Evolutionary conservation across 2,329 filamentous ascomycete species (phyloP), one percentile per base, ranked within the genome.

Genomic region (Phyllosticta capitalensis): DNA sequence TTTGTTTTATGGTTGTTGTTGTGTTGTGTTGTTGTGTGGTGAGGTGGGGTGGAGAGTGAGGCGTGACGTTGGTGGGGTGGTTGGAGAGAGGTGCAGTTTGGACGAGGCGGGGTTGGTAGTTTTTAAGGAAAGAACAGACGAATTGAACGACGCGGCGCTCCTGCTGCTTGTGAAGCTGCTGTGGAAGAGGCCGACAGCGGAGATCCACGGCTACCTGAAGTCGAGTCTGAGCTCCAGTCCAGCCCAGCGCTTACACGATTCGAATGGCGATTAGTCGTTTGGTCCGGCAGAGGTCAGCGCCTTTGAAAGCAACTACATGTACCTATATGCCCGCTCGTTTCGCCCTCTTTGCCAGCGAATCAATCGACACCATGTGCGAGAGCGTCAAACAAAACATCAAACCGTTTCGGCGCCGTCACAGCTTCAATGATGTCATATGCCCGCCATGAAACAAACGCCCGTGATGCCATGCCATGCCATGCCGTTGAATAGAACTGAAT

Each of bases 1-100:
- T 22, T 17, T 26, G 12, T n/a, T 21, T 28, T 9, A 7, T 12
- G n/a, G 33, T 26, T 21, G 17, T 52, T 54, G 45, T 45, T 30
- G 56, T n/a, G 24, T n/a, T n/a, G n/a, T n/a, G 28, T 21, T 21
- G 52, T 51, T 19, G 53, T 38, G 14, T 28, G 52, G n/a, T 24
- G 24, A 28, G 26, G 24, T 38, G 49, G 28, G 30, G 12, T 38
- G 9, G 28, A 14, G 30, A 14, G 30, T 14, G 53, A 52, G 49
- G 58, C 24, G 58, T 48, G 22, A 38, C 28, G 58, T 22, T 38
- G 30, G 38, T 50, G 21, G 24, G 56, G 56, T 59, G 56, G 57
- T 52, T 33, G 20, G 56, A 12, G 33, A 26, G 51, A n/a, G n/a
- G 30, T 12, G 10, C 10, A 14, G 30, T 5, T 38, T 38, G 28